Percentiles rank a stretch among this genome's conserved stretches.
Conservation (phyloP, 2,329 filamentous ascomycete genomes). For the Exophiala xenobiotica region DNA sequence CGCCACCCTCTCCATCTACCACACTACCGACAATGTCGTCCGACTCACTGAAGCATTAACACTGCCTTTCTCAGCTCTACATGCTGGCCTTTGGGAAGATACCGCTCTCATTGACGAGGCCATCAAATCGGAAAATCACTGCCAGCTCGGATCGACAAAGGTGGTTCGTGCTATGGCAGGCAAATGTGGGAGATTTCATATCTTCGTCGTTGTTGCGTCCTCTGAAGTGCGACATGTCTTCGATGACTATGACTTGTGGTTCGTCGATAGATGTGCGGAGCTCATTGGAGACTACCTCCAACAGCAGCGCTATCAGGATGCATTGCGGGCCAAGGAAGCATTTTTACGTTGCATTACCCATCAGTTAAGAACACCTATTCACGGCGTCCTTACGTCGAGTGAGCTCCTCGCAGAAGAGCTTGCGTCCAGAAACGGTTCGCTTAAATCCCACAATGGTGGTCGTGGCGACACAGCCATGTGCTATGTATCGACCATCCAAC, state of each 20-base stretch:
- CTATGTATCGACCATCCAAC: conserved; percentile 39
- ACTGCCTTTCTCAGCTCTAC: conserved; percentile 34
- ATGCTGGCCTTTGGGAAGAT: conserved; percentile 49
- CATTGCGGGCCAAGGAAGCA: conserved; percentile 44
- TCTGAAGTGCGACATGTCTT: conserved; percentile 47
- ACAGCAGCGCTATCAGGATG: conserved; percentile 41
- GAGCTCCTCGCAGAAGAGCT: conserved; percentile 47
- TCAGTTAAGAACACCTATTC: conserved; percentile 50
- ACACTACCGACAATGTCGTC: conserved; percentile 30
- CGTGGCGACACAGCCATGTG: neutral
- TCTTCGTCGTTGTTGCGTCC: conserved; percentile 41
- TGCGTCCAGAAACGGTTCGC: neutral
- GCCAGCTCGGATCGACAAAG: conserved; percentile 33
- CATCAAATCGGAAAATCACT: conserved; percentile 40
- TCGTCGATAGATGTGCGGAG: conserved; percentile 43
- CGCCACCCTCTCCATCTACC: conserved; percentile 34
- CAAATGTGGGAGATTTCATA: conserved; percentile 36
- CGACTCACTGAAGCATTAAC: conserved; percentile 32
- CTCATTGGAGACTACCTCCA: conserved; percentile 43
- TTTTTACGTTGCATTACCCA: conserved; percentile 50
- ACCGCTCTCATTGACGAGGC: conserved; percentile 38
- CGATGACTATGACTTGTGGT: conserved; percentile 50
- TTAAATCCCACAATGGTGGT: neutral
- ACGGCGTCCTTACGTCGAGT: conserved; percentile 46
- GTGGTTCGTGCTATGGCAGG: conserved; percentile 42